These are phyloP conservation scores for Antitrichia curtipendula DNA, from an alignment of 225 moss, liverwort and hornwort genomes.

Conservation along the genomic window DNA sequence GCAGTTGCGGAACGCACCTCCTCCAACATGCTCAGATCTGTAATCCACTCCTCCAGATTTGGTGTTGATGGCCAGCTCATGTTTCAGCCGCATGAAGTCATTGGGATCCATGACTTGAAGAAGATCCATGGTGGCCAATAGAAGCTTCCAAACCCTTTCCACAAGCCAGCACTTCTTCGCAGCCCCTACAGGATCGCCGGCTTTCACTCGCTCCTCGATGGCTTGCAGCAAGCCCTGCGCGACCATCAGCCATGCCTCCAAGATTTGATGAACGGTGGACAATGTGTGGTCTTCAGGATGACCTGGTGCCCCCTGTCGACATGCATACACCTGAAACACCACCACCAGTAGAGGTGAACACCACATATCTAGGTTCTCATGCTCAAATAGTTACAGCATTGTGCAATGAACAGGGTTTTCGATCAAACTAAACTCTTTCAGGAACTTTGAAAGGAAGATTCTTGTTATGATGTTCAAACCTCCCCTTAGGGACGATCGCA, in stretches of 20 bases:
- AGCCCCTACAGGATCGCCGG: slow-evolving; percentile 39
- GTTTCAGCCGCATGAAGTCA: slow-evolving; percentile 72
- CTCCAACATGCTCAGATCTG: slow-evolving; percentile 16
- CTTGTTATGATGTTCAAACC: neutral
- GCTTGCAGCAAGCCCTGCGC: slow-evolving; percentile 45
- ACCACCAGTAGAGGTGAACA: neutral
- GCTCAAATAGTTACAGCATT: neutral
- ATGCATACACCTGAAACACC: slow-evolving; percentile 22
- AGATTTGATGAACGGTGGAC: slow-evolving; percentile 58
- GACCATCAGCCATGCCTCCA: slow-evolving; percentile 76
- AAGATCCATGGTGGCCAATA: slow-evolving; percentile 57
- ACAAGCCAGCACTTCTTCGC: slow-evolving; percentile 63
- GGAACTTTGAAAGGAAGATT: no score
- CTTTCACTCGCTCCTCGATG: slow-evolving; percentile 35
- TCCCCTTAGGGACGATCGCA: no score
- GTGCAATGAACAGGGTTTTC: neutral
- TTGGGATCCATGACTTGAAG: slow-evolving; percentile 81
- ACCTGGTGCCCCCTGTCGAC: slow-evolving; percentile 38
- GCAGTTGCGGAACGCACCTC: neutral
- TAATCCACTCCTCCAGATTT: slow-evolving; percentile 7
- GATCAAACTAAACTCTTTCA: neutral
- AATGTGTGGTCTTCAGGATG: slow-evolving; percentile 67
- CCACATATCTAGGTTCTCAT: neutral
- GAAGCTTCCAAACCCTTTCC: slow-evolving; percentile 65
- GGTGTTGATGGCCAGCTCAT: slow-evolving; percentile 44